A percentile compares a stretch with the other conserved stretches of the same genome.
Conservation (phyloP, 2,329 filamentous ascomycete genomes). For the Neopestalotiopsis sp. region DNA sequence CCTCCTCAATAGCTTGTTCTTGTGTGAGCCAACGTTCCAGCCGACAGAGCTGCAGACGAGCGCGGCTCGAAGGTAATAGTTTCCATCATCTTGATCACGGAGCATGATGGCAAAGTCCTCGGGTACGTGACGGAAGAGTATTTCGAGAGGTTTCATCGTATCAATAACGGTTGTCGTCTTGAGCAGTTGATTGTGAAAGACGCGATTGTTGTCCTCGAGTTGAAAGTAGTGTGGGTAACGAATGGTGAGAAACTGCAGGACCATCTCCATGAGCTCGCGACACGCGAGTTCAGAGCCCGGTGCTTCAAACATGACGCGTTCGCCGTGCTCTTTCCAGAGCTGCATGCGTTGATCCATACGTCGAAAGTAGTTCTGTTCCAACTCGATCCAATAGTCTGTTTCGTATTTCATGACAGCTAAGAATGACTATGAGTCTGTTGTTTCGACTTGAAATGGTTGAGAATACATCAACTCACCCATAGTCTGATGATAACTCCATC, state of each 20-base stretch:
- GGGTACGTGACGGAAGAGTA: constrained; percentile 78
- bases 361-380: constrained; percentile 73
- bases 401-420: constrained; percentile 79
- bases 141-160: constrained; percentile 66
- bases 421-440: neutral
- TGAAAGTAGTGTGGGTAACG: constrained; percentile 80
- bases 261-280: constrained; percentile 89
- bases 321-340: constrained; percentile 68
- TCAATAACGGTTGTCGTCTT: constrained; percentile 64
- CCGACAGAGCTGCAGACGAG: constrained; percentile 80
- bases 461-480: constrained; percentile 70
- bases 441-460: neutral
- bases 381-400: constrained; percentile 86
- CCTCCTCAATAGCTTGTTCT: constrained; percentile 72
- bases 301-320: constrained; percentile 67
- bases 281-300: constrained; percentile 80
- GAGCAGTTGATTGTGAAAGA: constrained; percentile 74
- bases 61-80: constrained; percentile 77
- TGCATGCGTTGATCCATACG: constrained; percentile 72
- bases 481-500: constrained; percentile 88
- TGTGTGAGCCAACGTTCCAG: constrained; percentile 67
- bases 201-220: constrained; percentile 55
- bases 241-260: constrained; percentile 76
- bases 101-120: constrained; percentile 84
- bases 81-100: constrained; percentile 71